Base-by-base conservation (phyloP, 106 monocot genomes). In the Iris macrosiphon region DNA sequence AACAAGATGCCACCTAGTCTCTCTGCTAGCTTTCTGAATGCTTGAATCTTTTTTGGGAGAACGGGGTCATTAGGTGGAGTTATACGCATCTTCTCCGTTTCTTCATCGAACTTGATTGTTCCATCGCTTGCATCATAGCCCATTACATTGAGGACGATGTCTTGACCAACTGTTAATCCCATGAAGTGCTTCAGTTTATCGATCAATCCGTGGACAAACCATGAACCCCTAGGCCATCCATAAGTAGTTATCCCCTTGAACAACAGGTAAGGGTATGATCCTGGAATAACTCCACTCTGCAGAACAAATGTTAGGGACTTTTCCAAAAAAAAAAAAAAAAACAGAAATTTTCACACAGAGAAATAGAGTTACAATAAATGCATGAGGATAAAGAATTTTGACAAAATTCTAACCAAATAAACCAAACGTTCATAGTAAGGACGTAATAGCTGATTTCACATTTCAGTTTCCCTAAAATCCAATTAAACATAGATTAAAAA, bases 1-100 rank as follows among this genome's bases (percentile, higher is more conserved):
- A 74, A 67, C 22, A 74, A 32, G 49, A 74, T 68, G 1, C 74
- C 74, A 31, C 74, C 74, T 24, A 74, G 56, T 57, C 50, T 74
- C 41, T 57, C 68, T 3, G 74, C 31, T n/a, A 74, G 29, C 17
- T 65, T 74, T 20, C 68, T 67, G 31, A 74, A 28, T 48, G 67
- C 62, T 49, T 56, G 26, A 28, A 74, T 56, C 31, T 68, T 74
- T 68, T 49, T 53, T 17, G 74, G 74, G 24, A 67, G 67, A 31
- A 74, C 48, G 16, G 74, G 67, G 57, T 74, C 67, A 47, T 62
- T 20, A 37, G 74, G 39, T 43, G 57, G 55, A 19, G 12, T 56
- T 29, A 67, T 44, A 16, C 41, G 15, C 29, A 74, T 40, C 0
- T 67, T 67, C 31, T 74, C 56, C 7, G 49, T 40, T 17, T 59